A percentile compares a stretch with the other conserved stretches of the same genome.
These are phyloP conservation scores for Talaromyces sp. DNA, from an alignment of 2,329 filamentous ascomycete species.

Conservation along the genomic window DNA sequence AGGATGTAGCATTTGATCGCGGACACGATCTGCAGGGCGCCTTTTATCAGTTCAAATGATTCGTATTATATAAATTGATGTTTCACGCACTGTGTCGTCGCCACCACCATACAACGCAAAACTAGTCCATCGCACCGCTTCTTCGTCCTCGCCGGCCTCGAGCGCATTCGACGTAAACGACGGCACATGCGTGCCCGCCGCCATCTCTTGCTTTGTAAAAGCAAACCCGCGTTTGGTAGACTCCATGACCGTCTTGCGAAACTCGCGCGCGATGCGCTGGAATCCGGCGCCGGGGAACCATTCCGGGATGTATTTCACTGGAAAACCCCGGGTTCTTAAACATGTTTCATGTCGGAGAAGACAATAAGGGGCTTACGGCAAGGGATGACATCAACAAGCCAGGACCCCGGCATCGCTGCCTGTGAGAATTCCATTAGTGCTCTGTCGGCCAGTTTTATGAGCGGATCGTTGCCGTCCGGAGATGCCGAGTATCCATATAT, in stretches of 20 bases:
- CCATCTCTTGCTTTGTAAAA: slow-evolving; percentile 37
- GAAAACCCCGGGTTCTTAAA: no score
- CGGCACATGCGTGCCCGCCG: slow-evolving; percentile 19
- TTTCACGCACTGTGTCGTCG: slow-evolving; percentile 33
- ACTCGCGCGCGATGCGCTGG: slow-evolving; percentile 35
- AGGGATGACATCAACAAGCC: slow-evolving; percentile 43
- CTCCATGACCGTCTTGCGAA: slow-evolving; percentile 24
- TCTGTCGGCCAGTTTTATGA: slow-evolving; percentile 37
- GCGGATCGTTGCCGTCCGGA: slow-evolving; percentile 29
- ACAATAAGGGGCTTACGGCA: slow-evolving; percentile 11
- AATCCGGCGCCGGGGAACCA: slow-evolving; percentile 43
- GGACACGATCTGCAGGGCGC: background rate
- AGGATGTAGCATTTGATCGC: background rate
- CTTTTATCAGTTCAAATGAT: no score
- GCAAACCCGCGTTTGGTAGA: slow-evolving; percentile 35
- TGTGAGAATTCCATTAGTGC: slow-evolving; percentile 38
- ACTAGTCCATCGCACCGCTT: slow-evolving; percentile 37
- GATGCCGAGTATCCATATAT: slow-evolving; percentile 34
- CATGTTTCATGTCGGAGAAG: background rate
- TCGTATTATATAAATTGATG: no score
- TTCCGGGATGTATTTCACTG: slow-evolving; percentile 36
- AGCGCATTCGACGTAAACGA: slow-evolving; percentile 33
- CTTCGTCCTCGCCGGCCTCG: slow-evolving; percentile 25
- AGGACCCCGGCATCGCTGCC: slow-evolving; percentile 38
- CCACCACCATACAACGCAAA: slow-evolving; percentile 38